Percentiles rank a stretch among this genome's conserved stretches.
Evolutionary conservation across 2,329 filamentous ascomycete species (phyloP).

Genomic region (Apiospora hydei): DNA sequence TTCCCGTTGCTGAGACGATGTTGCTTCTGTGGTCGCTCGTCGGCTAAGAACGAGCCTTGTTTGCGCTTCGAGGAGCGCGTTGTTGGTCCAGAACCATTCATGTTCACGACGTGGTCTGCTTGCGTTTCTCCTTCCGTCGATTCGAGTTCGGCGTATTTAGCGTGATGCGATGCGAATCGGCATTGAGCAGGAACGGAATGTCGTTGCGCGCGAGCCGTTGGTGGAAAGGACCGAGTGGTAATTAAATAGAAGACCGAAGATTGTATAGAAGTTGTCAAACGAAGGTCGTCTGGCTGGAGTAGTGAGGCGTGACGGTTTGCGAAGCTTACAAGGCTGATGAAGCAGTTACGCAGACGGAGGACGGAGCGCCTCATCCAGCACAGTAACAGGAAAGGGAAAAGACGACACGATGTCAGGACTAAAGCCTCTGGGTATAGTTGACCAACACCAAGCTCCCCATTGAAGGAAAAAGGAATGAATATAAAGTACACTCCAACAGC

Average conservation of each 20-base stretch:
- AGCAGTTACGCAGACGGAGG: conserved; percentile 20
- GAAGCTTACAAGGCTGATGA: conserved; percentile 18
- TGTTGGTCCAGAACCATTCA: conserved; percentile 21
- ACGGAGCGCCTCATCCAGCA: conserved; percentile 20
- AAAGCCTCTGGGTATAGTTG: conserved; percentile 1
- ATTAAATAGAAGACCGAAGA: background rate
- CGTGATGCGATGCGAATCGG: background rate
- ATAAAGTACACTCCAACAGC: background rate
- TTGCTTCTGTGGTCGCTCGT: conserved; percentile 51
- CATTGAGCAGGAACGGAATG: background rate
- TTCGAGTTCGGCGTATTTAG: background rate
- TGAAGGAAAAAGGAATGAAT: background rate
- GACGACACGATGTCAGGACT: background rate
- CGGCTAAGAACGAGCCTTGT: conserved; percentile 46
- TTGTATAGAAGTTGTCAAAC: background rate
- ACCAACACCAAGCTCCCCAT: conserved; percentile 17
- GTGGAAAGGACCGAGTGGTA: background rate
- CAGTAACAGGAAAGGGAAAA: background rate
- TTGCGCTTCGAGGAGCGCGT: conserved; percentile 24
- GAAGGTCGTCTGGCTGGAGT: background rate
- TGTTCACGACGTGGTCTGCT: conserved; percentile 6
- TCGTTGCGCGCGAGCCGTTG: background rate
- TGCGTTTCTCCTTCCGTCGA: background rate
- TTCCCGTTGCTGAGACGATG: conserved; percentile 55
- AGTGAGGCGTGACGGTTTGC: conserved; percentile 15